These are phyloP conservation scores for Phytophthora cajani DNA, from an alignment of 352 stramenopile species.

Conservation along the genomic window DNA sequence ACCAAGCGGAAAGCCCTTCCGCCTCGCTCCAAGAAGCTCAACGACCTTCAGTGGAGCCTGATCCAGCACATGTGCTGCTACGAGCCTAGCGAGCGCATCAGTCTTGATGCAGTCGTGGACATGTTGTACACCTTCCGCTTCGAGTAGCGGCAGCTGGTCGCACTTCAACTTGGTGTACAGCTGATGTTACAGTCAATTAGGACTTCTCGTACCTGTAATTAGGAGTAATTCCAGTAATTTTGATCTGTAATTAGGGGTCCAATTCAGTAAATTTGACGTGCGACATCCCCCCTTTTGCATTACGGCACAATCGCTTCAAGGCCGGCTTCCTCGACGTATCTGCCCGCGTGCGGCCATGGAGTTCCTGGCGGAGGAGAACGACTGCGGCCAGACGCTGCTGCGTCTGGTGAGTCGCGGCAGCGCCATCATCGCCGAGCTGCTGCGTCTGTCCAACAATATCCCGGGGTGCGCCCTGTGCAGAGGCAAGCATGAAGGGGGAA, in stretches of 20 bases:
- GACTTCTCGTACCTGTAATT: not conserved
- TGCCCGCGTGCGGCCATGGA: constrained; percentile 54
- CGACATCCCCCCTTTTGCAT: constrained; percentile 5
- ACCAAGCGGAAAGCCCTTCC: constrained; percentile 24
- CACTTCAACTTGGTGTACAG: not conserved
- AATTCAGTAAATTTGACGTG: not conserved
- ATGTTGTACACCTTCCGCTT: constrained; percentile 34
- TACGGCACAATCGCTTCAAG: constrained; percentile 31
- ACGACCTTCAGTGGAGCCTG: constrained; percentile 36
- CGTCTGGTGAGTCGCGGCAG: constrained; percentile 91
- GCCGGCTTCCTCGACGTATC: constrained; percentile 1
- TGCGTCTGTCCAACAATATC: constrained; percentile 93
- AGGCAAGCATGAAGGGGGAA: not conserved
- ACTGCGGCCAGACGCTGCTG: constrained; percentile 95
- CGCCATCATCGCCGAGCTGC: constrained; percentile 93
- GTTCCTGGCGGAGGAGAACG: constrained; percentile 92
- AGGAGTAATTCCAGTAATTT: not conserved
- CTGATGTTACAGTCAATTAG: not conserved
- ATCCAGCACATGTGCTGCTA: constrained; percentile 40
- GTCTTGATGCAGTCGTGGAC: constrained; percentile 30
- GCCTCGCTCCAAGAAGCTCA: constrained; percentile 17
- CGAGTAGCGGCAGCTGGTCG: not conserved
- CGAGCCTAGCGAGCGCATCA: constrained; percentile 31
- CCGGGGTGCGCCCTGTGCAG: constrained; percentile 54
- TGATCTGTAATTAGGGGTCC: not conserved